These are phyloP conservation scores for Gilbertella persicaria DNA, from an alignment of 371 early-diverging fungal species.

Conservation along the genomic window DNA sequence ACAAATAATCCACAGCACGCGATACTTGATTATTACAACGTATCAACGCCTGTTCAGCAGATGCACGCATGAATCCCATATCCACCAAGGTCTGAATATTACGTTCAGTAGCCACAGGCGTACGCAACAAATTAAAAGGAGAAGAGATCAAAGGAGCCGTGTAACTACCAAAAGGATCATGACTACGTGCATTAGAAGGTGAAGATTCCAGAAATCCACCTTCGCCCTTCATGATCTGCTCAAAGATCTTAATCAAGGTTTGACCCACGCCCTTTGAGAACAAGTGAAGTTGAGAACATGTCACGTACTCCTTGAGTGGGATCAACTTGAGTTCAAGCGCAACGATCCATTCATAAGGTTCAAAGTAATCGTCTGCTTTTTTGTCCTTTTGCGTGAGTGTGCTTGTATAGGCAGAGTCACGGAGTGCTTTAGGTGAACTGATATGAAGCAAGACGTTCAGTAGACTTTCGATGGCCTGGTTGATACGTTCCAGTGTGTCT, in stretches of 20 bases:
- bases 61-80: conserved; percentile 89
- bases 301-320: conserved; percentile 48
- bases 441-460: conserved; percentile 63
- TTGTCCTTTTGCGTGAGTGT: conserved; percentile 61
- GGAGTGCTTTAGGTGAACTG: conserved; percentile 62
- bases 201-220: conserved; percentile 36
- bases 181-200: conserved; percentile 4
- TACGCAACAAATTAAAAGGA: conserved; percentile 38
- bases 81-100: conserved; percentile 76
- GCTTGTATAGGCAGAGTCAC: conserved; percentile 70
- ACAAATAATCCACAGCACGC: conserved; percentile 88
- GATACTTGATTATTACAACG: conserved; percentile 80
- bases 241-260: conserved; percentile 56
- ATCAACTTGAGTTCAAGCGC: conserved; percentile 56
- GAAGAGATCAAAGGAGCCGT: conserved; percentile 32
- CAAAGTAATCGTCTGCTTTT: conserved; percentile 60
- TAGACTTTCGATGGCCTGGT: conserved; percentile 56
- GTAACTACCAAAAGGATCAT: conserved; percentile 30
- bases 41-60: conserved; percentile 80
- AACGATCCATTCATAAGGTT: conserved; percentile 70
- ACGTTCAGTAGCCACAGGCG: conserved; percentile 55
- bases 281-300: conserved; percentile 38
- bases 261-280: conserved; percentile 54
- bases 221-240: conserved; percentile 73
- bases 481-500: conserved; percentile 25